A percentile compares a stretch with the other conserved stretches of the same genome.
Evolutionary conservation across 345 rosid genomes (phyloP).

Genomic region (Salix koriyanagi): DNA sequence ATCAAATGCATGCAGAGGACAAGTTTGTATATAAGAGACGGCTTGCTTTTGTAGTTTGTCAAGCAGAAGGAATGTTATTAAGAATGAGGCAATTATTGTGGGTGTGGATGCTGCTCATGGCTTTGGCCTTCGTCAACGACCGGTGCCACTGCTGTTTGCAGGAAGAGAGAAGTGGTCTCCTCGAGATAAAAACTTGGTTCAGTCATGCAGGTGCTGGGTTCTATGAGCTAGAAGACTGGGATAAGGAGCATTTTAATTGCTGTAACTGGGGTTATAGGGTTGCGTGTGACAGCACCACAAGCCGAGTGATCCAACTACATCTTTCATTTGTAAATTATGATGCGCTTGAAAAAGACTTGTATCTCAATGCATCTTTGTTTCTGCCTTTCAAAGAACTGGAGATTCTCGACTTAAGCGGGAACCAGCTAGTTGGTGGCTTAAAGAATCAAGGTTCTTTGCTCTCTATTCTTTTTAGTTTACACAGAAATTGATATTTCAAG

Average conservation of each 20-base stretch:
- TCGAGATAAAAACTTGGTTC: too few relatives aligned
- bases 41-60: neutral
- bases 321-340: neutral
- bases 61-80: neutral
- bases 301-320: neutral
- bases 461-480: neutral
- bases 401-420: accelerated
- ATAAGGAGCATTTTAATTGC: neutral
- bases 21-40: neutral
- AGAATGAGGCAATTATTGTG: neutral
- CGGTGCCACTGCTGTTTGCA: neutral
- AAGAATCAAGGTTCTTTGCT: neutral
- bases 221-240: neutral
- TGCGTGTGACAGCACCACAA: neutral
- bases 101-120: neutral
- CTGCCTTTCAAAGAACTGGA: neutral
- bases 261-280: neutral
- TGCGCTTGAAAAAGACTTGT: neutral
- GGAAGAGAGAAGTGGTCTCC: too few relatives aligned
- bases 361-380: neutral
- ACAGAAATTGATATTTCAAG: too few relatives aligned
- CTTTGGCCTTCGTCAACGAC: neutral
- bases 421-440: neutral
- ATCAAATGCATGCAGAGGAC: neutral
- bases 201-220: neutral